Evolutionary conservation across 164 flowering plant species (phyloP).

Genomic region (Tetrastigma voinierianum): DNA sequence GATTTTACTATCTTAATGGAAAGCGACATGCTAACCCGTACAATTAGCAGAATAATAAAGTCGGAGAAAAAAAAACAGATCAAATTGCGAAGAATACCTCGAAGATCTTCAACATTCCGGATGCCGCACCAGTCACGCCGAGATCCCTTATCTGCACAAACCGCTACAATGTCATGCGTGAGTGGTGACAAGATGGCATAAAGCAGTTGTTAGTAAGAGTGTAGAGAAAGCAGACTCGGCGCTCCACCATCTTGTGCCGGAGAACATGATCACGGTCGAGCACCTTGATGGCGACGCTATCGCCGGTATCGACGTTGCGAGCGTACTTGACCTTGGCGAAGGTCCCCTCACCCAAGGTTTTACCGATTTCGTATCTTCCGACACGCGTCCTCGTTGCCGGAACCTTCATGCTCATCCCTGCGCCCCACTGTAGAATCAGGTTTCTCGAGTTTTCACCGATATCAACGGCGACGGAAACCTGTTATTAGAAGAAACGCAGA

Average conservation of each 20-base stretch:
- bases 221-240: constrained; percentile 40
- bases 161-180: background rate
- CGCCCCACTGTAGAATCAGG: background rate
- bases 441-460: too few species aligned
- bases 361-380: constrained; percentile 83
- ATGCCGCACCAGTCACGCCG: constrained; percentile 70
- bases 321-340: constrained; percentile 93
- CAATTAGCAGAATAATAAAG: too few species aligned
- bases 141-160: constrained; percentile 64
- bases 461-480: too few species aligned
- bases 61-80: background rate
- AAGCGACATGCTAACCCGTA: too few species aligned
- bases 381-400: constrained; percentile 53
- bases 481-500: too few species aligned
- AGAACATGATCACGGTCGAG: constrained; percentile 70
- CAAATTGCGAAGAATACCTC: constrained; percentile 40
- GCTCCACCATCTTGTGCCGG: constrained; percentile 84
- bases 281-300: constrained; percentile 72
- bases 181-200: background rate
- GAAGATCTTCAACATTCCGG: constrained; percentile 61
- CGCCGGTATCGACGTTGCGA: constrained; percentile 55
- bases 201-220: background rate
- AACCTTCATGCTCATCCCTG: constrained; percentile 21
- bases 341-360: constrained; percentile 86
- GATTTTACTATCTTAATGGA: too few species aligned